Evolutionary conservation across 108 stramenopile genomes (phyloP), one percentile per base, ranked within the genome.

Genomic region (Fistulifera solaris): DNA sequence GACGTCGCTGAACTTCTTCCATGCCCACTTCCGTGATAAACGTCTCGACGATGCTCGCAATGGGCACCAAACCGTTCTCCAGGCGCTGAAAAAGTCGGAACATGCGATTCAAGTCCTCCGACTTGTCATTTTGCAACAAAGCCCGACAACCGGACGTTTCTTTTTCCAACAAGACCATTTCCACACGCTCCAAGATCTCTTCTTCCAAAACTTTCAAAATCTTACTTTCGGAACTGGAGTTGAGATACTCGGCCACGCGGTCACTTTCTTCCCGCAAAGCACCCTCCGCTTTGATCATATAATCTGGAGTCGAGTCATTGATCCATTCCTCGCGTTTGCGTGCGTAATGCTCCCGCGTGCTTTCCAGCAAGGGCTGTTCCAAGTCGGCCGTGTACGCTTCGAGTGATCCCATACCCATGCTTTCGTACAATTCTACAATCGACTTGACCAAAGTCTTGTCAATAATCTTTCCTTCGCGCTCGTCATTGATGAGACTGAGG

Each of bases 301-400:
- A 99, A 54, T 90, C 89, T 1, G 99, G 99, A 0, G 96, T 94
- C 19, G 91, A 89, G 68, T 95, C 95, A 22, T 71, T 76, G 63
- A 99, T 95, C 99, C 99, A 99, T 52, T 94, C 89, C 61, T 96
- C 87, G 7, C 92, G 72, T 63, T 96, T 96, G 26, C 87, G 74
- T 31, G 79, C 85, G 57, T 96, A 98, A 73, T 84, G 95, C 28
- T 94, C 77, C n/a, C 93, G 72, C 3, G 98, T 95, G 40, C 73
- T 75, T 12, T 62, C 63, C 25, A 99, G 76, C 23, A 99, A 75
- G 1, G 94, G 83, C 58, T 71, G 74, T 66, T 99, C 98, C 52
- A 98, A 60, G 54, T 96, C 94, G 13, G 63, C 75, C 7, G 70
- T 87, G 83, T 98, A 99, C 0, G 92, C 76, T 26, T 96, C 94